phyloP scores from a whole-genome alignment of 1,139 yeast species.

The Zygoascus hellenicus region DNA sequence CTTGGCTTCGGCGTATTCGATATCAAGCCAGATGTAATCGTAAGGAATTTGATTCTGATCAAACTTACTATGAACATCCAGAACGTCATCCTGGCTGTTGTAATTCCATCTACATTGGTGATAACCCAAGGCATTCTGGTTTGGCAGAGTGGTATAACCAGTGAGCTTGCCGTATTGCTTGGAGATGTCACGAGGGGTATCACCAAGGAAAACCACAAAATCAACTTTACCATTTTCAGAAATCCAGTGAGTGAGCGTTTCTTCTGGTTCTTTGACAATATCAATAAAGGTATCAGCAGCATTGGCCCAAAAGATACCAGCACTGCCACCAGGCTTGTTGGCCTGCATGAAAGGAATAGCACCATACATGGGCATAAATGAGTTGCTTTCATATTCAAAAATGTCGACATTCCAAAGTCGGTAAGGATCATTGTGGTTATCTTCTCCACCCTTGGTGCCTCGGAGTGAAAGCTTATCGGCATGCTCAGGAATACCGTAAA shows the following conservation, averaged over 20 bases:
- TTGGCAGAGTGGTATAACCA: constrained; percentile 75
- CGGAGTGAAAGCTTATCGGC: constrained; percentile 71
- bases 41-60: constrained; percentile 75
- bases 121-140: constrained; percentile 73
- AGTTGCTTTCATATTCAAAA: constrained; percentile 80
- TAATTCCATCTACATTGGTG: constrained; percentile 99
- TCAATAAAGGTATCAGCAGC: constrained; percentile 91
- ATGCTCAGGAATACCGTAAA: constrained; percentile 94
- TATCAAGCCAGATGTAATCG: constrained; percentile 92
- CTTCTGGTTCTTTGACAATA: constrained; percentile 38
- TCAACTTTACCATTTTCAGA: constrained; percentile 86
- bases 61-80: constrained; percentile 61
- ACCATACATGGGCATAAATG: constrained; percentile 90
- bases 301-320: constrained; percentile 87
- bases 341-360: constrained; percentile 84
- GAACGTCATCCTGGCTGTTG: constrained; percentile 77
- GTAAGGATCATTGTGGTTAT: constrained; percentile 59
- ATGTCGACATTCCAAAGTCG: constrained; percentile 88
- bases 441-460: constrained; percentile 47
- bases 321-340: constrained; percentile 50
- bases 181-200: constrained; percentile 55
- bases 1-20: constrained; percentile 81
- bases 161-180: constrained; percentile 63
- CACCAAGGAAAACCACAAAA: constrained; percentile 61
- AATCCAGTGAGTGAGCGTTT: constrained; percentile 69